Percentiles rank a stretch among this genome's conserved stretches.
Evolutionary conservation across 768 basidiomycete species (phyloP).

Genomic region (Pisolithus marmoratus): DNA sequence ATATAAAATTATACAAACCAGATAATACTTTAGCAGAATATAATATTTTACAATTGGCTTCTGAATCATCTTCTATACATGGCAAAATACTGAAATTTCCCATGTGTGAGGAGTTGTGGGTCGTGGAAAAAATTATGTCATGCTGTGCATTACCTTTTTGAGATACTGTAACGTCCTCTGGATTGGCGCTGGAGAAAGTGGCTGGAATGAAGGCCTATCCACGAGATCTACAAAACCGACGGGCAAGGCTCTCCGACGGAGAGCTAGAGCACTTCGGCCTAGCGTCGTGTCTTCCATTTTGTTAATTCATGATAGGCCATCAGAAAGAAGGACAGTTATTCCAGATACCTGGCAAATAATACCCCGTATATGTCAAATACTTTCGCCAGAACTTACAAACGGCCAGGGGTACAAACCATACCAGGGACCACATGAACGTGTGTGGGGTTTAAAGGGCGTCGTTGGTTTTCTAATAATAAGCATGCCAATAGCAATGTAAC

Average conservation of each 20-base stretch:
- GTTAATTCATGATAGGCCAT: constrained; percentile 32
- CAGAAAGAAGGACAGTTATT: constrained; percentile 85
- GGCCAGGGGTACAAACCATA: constrained; percentile 65
- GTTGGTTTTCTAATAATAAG: too few species aligned
- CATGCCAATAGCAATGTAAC: too few species aligned
- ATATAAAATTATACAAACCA: too few species aligned
- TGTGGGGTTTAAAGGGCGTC: constrained; percentile 30
- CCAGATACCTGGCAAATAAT: constrained; percentile 21
- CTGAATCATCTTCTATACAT: too few species aligned
- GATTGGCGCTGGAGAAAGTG: not conserved
- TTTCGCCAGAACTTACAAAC: not conserved
- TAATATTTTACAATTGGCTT: too few species aligned
- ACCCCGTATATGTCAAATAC: not conserved
- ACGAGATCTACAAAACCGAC: constrained; percentile 58
- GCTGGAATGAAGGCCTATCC: constrained; percentile 57
- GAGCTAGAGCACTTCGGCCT: constrained; percentile 6
- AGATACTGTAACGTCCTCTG: constrained; percentile 7
- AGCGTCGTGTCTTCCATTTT: not conserved
- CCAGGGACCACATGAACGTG: constrained; percentile 76
- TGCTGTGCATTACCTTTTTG: too few species aligned
- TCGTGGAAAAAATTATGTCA: too few species aligned
- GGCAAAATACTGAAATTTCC: too few species aligned
- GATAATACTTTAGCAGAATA: too few species aligned
- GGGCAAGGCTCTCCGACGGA: constrained; percentile 60
- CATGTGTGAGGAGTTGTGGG: too few species aligned